Conservation (phyloP, 345 rosid genomes). For the Eucalyptus victrix region DNA sequence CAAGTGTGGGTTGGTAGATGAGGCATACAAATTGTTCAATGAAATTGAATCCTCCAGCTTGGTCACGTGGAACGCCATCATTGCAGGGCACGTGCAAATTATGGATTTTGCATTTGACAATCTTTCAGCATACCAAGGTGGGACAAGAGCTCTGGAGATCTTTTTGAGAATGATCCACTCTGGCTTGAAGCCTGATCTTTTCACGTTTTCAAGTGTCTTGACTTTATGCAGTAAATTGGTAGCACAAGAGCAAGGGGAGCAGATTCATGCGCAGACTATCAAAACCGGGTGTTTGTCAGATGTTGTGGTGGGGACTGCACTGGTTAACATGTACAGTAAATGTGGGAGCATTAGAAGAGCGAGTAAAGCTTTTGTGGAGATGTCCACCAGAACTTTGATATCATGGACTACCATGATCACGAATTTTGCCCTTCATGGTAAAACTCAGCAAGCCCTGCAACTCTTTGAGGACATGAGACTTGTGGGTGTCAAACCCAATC, state of each 20-base stretch:
- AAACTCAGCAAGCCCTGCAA: constrained; percentile 26
- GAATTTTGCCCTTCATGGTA: constrained; percentile 30
- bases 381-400: constrained; percentile 39
- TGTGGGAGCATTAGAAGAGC: constrained; percentile 43
- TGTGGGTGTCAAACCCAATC: constrained; percentile 38
- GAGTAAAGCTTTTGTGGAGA: constrained; percentile 32
- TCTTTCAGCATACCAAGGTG: constrained; percentile 14
- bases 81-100: constrained; percentile 42
- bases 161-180: constrained; percentile 20
- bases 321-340: constrained; percentile 44
- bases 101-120: constrained; percentile 27
- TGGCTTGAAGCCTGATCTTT: constrained; percentile 28
- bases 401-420: constrained; percentile 53
- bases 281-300: constrained; percentile 32
- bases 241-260: constrained; percentile 39
- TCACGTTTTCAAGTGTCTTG: constrained; percentile 42
- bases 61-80: constrained; percentile 53
- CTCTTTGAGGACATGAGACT: constrained; percentile 54
- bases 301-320: constrained; percentile 38
- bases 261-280: constrained; percentile 36
- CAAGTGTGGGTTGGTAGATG: constrained; percentile 24
- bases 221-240: constrained; percentile 27
- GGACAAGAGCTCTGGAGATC: constrained; percentile 27
- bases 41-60: constrained; percentile 11
- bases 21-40: constrained; percentile 21